phyloP scores from a whole-genome alignment of 148 eudicot species.

The Gaultheria prostrata region DNA sequence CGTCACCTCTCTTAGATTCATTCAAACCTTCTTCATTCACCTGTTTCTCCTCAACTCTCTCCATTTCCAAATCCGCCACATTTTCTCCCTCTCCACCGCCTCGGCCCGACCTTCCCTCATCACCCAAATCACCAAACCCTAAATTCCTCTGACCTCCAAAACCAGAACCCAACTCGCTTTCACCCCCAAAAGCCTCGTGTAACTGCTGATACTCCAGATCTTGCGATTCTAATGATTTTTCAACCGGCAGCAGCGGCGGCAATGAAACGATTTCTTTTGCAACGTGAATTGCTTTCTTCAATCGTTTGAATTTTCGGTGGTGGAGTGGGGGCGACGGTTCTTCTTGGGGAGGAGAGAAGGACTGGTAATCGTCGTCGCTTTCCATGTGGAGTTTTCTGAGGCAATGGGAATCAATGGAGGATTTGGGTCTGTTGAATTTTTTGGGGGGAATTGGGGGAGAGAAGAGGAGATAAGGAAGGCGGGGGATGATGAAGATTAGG shows the following conservation, averaged over 20 bases:
- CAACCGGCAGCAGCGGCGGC: conserved; percentile 10
- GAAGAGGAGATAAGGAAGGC: neutral
- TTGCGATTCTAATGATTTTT: conserved; percentile 19
- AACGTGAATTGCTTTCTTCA: conserved; percentile 36
- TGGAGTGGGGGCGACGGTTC: conserved; percentile 33
- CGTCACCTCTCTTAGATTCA: neutral
- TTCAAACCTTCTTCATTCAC: neutral
- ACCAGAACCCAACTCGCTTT: conserved; percentile 9
- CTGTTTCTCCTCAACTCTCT: neutral
- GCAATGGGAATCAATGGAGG: conserved; percentile 12
- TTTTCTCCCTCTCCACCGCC: neutral
- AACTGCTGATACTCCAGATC: conserved; percentile 25
- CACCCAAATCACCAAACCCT: neutral
- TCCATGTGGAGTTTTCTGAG: conserved; percentile 33
- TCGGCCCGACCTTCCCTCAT: neutral
- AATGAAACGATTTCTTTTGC: neutral
- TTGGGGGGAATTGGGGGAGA: neutral
- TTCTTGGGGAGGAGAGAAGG: conserved; percentile 27
- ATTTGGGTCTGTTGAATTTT: neutral
- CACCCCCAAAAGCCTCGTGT: conserved; percentile 18
- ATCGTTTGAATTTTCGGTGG: conserved; percentile 44
- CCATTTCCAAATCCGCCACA: neutral
- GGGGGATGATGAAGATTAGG: neutral
- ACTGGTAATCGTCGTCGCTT: conserved; percentile 40
- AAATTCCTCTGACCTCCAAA: conserved; percentile 1